phyloP scores from a whole-genome alignment of 169 alveolate species.

The Plasmodium gonderi region DNA sequence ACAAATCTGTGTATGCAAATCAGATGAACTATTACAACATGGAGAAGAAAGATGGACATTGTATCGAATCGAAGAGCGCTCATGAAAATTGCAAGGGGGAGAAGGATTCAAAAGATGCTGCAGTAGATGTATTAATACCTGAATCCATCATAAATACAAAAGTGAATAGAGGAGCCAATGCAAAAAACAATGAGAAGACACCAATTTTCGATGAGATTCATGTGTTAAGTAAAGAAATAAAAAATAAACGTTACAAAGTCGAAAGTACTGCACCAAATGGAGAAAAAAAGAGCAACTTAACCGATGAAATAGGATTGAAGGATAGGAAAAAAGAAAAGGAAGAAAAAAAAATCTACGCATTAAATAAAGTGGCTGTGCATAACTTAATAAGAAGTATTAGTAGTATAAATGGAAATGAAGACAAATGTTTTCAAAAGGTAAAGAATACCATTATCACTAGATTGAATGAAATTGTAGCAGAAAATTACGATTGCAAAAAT shows the following conservation, averaged over 20 bases:
- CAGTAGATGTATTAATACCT: no score
- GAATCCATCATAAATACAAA: background rate
- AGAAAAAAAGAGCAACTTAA: background rate
- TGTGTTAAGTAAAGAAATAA: background rate
- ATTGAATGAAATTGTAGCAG: conserved; percentile 28
- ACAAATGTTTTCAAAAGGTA: conserved; percentile 44
- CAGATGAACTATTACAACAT: no score
- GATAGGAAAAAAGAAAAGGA: background rate
- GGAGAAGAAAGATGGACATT: background rate
- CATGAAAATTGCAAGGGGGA: background rate
- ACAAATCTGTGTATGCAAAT: no score
- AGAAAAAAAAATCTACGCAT: background rate
- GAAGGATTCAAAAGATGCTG: background rate
- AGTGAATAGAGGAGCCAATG: background rate
- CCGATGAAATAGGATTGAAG: background rate
- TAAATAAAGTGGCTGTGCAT: conserved; percentile 1
- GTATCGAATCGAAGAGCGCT: background rate
- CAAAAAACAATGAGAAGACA: background rate
- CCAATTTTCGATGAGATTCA: background rate
- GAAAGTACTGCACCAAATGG: background rate
- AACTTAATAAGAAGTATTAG: conserved; percentile 28
- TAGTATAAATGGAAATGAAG: conserved; percentile 41
- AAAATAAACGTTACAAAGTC: background rate
- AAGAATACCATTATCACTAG: conserved; percentile 15
- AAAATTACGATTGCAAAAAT: conserved; percentile 46